Base-by-base conservation (phyloP, 768 basidiomycete species). In the Termitomyces sp. region DNA sequence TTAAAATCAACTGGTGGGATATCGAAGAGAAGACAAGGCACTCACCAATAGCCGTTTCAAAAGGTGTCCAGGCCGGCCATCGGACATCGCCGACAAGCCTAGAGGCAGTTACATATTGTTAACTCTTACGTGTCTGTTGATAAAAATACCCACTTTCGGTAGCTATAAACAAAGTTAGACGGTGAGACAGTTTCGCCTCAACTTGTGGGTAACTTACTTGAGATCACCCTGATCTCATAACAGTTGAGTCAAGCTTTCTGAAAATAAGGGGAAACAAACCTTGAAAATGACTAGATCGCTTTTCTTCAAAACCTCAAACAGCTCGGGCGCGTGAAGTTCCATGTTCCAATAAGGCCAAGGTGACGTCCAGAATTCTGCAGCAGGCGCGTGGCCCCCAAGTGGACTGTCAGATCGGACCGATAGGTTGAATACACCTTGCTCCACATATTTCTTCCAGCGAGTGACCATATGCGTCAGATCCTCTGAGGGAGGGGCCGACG, bases 41-140 rank as follows among this genome's bases (percentile, higher is more conserved):
- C 77, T 62, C 65, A 85, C 92, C 93, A 13, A 97, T 72, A 0
- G 92, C 94, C 3, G 78, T 75, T 28, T 80, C 74, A 69, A 96
- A 94, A 0, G 90, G 75, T 1, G 92, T 93, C 56, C 86, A 87
- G 1, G 87, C 82, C 0, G 92, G 91, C 96, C 96, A 99, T 67
- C 80, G 78, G 33, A 95, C 79, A 70, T 99, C 96, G 4, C 92
- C 92, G 0, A 93, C 89, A 38, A 98, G 81, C 69, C 93, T 98
- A 69, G 9, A 13, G n/a, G 40, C 42, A 32, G 57, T 58, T 38
- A 20, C 22, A 39, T n/a, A n/a, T 46, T 24, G 45, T 8, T 33
- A 61, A 48, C 32, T 51, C 33, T 52, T 24, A 51, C 9, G 3
- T 7, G 50, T 38, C 8, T 60, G 13, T 12, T 28, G 12, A 57